These are phyloP conservation scores for Trebouxia gelatinosa DNA, from an alignment of 163 green algal genomes.

Conservation along the genomic window DNA sequence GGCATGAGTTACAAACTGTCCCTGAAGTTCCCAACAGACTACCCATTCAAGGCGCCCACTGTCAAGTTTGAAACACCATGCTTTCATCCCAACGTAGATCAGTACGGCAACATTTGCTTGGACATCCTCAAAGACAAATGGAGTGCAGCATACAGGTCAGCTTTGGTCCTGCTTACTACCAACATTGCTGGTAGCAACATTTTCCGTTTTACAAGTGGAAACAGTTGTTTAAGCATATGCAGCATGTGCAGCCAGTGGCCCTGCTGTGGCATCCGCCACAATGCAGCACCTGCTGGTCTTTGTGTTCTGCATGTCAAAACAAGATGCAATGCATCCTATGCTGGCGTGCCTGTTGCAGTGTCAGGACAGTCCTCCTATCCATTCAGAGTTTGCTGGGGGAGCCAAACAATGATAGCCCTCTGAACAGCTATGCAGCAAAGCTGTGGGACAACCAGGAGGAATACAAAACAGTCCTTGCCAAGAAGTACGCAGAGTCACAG, in stretches of 20 bases:
- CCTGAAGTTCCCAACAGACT: constrained; percentile 67
- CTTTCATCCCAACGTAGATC: constrained; percentile 85
- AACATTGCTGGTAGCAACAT: no score
- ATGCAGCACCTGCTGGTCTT: no score
- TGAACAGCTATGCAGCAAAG: constrained; percentile 74
- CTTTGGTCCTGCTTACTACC: no score
- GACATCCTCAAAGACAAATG: constrained; percentile 73
- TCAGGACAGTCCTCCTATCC: constrained; percentile 74
- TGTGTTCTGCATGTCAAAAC: no score
- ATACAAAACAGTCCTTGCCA: constrained; percentile 42
- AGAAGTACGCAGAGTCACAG: constrained; percentile 40
- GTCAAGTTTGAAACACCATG: constrained; percentile 78
- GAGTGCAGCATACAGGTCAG: constrained; percentile 30
- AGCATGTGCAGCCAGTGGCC: no score
- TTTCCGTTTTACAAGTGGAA: no score
- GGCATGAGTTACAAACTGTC: constrained; percentile 72
- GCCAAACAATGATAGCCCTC: constrained; percentile 79
- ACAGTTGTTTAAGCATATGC: no score
- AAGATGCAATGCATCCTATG: no score
- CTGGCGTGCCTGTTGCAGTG: no score
- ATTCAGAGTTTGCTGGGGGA: constrained; percentile 66
- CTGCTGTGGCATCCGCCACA: no score
- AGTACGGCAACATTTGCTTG: constrained; percentile 82
- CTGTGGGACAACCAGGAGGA: constrained; percentile 71
- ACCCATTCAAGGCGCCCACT: constrained; percentile 75